Evolutionary conservation across 139 green algal species (phyloP).

Genomic region (Ettlia oleoabundans): DNA sequence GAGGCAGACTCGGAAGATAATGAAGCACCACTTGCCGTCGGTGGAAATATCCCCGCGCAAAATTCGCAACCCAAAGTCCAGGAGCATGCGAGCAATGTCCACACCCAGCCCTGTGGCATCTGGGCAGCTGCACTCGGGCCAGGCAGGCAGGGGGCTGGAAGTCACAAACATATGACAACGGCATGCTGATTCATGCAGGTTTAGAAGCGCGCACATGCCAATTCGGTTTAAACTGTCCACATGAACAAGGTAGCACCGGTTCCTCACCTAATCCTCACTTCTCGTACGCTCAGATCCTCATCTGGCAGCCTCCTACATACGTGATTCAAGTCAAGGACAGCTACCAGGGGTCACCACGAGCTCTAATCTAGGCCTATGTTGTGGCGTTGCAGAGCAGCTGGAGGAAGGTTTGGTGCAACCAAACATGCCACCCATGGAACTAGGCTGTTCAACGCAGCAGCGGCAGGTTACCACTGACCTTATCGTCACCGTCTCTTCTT

Average conservation of each 20-base stretch:
- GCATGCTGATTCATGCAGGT: too few relatives aligned
- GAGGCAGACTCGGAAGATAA: constrained; percentile 56
- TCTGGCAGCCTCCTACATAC: constrained; percentile 30
- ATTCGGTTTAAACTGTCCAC: too few relatives aligned
- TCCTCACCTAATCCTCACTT: constrained; percentile 68
- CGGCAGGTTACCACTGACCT: background rate
- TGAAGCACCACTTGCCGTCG: constrained; percentile 68
- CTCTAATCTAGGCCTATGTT: too few relatives aligned
- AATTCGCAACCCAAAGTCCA: constrained; percentile 68
- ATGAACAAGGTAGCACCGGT: too few relatives aligned
- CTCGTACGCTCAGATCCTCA: constrained; percentile 35
- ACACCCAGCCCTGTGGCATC: constrained; percentile 58
- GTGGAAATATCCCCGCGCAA: constrained; percentile 58
- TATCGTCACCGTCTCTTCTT: constrained; percentile 31
- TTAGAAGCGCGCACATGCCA: too few relatives aligned
- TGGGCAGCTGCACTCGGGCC: too few relatives aligned
- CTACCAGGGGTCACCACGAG: background rate
- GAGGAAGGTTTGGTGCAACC: too few relatives aligned
- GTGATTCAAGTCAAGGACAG: background rate
- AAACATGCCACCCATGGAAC: too few relatives aligned
- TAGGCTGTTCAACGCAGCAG: background rate
- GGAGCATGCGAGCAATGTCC: constrained; percentile 56
- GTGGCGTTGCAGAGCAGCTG: too few relatives aligned
- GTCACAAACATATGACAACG: too few relatives aligned
- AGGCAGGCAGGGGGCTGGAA: too few relatives aligned